phyloP scores from a whole-genome alignment of 2,329 filamentous ascomycete genomes.

The Aureobasidium sp. region DNA sequence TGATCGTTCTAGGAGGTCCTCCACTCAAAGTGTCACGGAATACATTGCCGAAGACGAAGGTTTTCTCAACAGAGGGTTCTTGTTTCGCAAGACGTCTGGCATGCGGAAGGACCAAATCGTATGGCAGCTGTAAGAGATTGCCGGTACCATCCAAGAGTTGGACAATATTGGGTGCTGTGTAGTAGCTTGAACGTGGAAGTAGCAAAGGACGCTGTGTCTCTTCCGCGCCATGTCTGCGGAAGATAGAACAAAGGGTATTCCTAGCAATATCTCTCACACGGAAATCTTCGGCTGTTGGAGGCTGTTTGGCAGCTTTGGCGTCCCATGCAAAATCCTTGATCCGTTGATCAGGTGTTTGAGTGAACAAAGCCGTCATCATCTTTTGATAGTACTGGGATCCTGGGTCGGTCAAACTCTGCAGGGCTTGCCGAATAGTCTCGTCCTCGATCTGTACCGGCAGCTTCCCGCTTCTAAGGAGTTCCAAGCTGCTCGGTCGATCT shows the following conservation, averaged over 20 bases:
- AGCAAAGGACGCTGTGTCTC: constrained; percentile 68
- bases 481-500: constrained; percentile 72
- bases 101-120: constrained; percentile 83
- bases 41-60: constrained; percentile 81
- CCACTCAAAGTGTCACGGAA: constrained; percentile 74
- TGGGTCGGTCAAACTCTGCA: constrained; percentile 74
- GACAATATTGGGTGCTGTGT: constrained; percentile 61
- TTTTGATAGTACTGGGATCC: constrained; percentile 84
- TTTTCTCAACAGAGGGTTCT: constrained; percentile 59
- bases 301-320: constrained; percentile 26
- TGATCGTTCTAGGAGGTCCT: constrained; percentile 72
- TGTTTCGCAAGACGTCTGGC: constrained; percentile 76
- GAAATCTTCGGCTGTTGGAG: constrained; percentile 21
- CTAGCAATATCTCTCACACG: constrained; percentile 51
- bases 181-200: constrained; percentile 76
- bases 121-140: constrained; percentile 88
- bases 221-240: constrained; percentile 81
- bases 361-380: constrained; percentile 79
- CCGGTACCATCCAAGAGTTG: constrained; percentile 76
- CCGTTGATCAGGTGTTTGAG: constrained; percentile 61
- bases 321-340: constrained; percentile 63
- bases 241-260: constrained; percentile 67
- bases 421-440: constrained; percentile 76
- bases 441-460: constrained; percentile 89
- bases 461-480: constrained; percentile 77